Evolutionary conservation across 1,284 basidiomycete genomes (phyloP).

Genomic region (Ganoderma multipileum): DNA sequence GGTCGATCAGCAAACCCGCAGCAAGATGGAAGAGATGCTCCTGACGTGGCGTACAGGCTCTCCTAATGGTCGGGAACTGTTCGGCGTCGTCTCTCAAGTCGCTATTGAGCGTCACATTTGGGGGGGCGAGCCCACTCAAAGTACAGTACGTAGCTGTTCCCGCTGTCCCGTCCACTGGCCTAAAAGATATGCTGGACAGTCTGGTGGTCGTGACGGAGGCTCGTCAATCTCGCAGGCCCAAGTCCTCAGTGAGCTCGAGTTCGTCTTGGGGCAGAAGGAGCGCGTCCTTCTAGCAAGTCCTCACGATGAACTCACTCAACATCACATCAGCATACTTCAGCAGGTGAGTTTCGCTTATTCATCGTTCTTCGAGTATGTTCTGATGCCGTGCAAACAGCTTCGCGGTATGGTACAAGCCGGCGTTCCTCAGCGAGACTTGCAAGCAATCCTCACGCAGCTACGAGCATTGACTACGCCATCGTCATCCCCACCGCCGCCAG

Average conservation of each 20-base stretch:
- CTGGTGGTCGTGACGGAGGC: constrained; percentile 26
- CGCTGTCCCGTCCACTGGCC: constrained; percentile 21
- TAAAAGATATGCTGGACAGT: constrained; percentile 27
- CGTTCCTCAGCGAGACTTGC: constrained; percentile 81
- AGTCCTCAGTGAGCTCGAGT: constrained; percentile 82
- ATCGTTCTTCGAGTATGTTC: constrained; percentile 10
- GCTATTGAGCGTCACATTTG: constrained; percentile 82
- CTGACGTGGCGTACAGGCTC: constrained; percentile 90
- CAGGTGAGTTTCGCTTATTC: constrained; percentile 59
- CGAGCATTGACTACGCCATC: constrained; percentile 65
- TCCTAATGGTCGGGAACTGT: constrained; percentile 82
- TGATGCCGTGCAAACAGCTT: constrained; percentile 54
- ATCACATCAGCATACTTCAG: constrained; percentile 73
- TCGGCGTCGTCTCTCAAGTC: constrained; percentile 75
- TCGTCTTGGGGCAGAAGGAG: constrained; percentile 78
- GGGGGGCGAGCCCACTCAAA: constrained; percentile 57
- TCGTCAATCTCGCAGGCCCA: constrained; percentile 70
- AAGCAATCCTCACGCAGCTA: constrained; percentile 81
- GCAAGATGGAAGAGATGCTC: constrained; percentile 97
- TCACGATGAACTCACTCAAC: constrained; percentile 66
- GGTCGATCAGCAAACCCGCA: constrained; percentile 83
- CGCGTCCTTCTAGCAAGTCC: constrained; percentile 69
- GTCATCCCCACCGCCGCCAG: constrained; percentile 37
- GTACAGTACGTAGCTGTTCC: constrained; percentile 25
- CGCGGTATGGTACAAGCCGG: constrained; percentile 79